Evolutionary conservation across 805 yeast species (phyloP), one percentile per base, ranked within the genome.

Genomic region (Saccharomycopsis capsularis): DNA sequence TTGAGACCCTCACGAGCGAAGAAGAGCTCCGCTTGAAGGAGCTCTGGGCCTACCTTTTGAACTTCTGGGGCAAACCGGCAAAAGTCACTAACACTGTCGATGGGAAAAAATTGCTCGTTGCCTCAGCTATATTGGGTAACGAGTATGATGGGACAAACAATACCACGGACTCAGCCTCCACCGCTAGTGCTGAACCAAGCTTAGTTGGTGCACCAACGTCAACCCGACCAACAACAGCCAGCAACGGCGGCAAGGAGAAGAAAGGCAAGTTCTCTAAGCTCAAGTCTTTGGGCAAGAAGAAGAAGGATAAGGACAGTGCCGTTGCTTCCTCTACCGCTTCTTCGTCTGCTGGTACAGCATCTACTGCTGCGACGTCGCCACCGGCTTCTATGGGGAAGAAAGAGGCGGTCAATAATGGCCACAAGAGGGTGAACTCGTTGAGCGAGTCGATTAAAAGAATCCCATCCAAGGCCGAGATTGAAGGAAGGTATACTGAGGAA

Each of bases 1-100:
- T 69, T 39, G 68, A 67, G 49, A 68, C 74, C 2, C 60, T 79
- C 29, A 69, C 75, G 3, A 56, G 65, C 1, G 83, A 81, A 22
- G 80, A 84, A 61, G 90, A 84, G 59, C 58, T 73, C 44, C 70
- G 73, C 18, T 65, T 84, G 59, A 85, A 85, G 63, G 86, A 82
- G 58, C 71, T 75, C 3, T 85, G 90, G 89, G 79, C 82, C 44
- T 73, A 79, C 57, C 58, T 79, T 42, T 67, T 85, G 55, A 78
- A 76, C 55, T 75, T 69, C 51, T 72, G 81, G 72, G 88, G 86
- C 16, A 60, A 68, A 2, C 68, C 68, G 3, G 71, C 71, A 1
- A 58, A 64, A 38, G 61, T 63, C 16, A 52, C 43, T 53, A 63
- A 44, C 29, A 44, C 38, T 13, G 52, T 47, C 16, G 48, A 47